Evolutionary conservation across 2,329 filamentous ascomycete genomes (phyloP).

Genomic region (Penicillium sp.): DNA sequence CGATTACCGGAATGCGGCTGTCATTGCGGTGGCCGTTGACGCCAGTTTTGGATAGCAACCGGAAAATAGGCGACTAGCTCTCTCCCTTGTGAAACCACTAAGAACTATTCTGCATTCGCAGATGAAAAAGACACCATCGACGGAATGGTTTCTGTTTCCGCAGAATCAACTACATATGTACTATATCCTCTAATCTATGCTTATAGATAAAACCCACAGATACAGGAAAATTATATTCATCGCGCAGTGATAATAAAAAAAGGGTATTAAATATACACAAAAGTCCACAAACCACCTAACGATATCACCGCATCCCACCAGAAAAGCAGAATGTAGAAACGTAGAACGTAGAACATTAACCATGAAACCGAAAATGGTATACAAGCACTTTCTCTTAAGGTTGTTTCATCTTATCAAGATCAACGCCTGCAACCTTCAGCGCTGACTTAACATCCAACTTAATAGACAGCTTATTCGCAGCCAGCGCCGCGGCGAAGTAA

Average conservation of each 20-base stretch:
- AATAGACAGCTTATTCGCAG: conserved; percentile 46
- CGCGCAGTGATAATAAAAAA: background rate
- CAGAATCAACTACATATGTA: no score
- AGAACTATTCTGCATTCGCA: no score
- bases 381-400: background rate
- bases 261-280: conserved; percentile 6
- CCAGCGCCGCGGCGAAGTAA: conserved; percentile 55
- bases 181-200: background rate
- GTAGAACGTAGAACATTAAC: background rate
- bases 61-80: no score
- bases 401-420: background rate
- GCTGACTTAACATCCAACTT: conserved; percentile 45
- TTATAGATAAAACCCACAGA: background rate
- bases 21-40: no score
- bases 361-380: background rate
- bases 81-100: no score
- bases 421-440: conserved; percentile 25
- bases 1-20: no score
- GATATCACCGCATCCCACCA: background rate
- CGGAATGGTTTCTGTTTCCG: no score
- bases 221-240: background rate
- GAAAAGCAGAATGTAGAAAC: background rate
- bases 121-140: no score
- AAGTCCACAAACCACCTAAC: background rate
- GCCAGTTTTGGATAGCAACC: no score